Base-by-base conservation (phyloP, 352 stramenopile species). In the Phytopythium kandeliae region DNA sequence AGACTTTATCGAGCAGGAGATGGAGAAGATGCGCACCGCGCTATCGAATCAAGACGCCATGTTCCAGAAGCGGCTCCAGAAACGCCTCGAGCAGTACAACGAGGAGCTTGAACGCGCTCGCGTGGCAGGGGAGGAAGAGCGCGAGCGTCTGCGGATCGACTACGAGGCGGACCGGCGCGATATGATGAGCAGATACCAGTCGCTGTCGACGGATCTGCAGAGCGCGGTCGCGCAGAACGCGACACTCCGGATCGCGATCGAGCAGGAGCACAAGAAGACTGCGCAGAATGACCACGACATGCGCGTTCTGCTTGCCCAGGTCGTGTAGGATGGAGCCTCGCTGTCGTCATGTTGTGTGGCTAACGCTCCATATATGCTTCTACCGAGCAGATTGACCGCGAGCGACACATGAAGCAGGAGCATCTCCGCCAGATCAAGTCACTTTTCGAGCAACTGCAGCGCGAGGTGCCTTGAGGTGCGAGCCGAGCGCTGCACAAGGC, bases 381-480 rank as follows among this genome's bases (percentile, higher is more conserved):
- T 26, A 4, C 28, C 9, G 28, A 31, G 15, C 56, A 86, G 67
- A 77, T 89, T 52, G 76, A 89, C 52, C 75, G 65, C 17, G 78
- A 89, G 43, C 71, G 78, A 2, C 71, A 87, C 48, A 36, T 74
- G 3, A 87, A 89, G 63, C 82, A 86, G 41, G 60, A 86, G 24
- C 82, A 74, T 28, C 53, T 87, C n/a, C 65, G 67, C 22, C 75
- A 89, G 30, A 87, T 89, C 63, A 85, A 87, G 57, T 79, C 74
- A 34, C 60, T 90, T 15, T 90, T 90, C 45, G 77, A 89, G 28
- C 73, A 88, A 53, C 53, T 90, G 45, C 77, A 88, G 50, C 66
- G 75, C 53, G 73, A 81, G 44, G 57, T 56, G 0, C 58, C 74
- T 11, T 84, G 63, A 63, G 22, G 4, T 31, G n/a, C 33, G 17